These are phyloP conservation scores for Sideroxylon spinosum DNA, from an alignment of 179 eudicot species.

Conservation along the genomic window DNA sequence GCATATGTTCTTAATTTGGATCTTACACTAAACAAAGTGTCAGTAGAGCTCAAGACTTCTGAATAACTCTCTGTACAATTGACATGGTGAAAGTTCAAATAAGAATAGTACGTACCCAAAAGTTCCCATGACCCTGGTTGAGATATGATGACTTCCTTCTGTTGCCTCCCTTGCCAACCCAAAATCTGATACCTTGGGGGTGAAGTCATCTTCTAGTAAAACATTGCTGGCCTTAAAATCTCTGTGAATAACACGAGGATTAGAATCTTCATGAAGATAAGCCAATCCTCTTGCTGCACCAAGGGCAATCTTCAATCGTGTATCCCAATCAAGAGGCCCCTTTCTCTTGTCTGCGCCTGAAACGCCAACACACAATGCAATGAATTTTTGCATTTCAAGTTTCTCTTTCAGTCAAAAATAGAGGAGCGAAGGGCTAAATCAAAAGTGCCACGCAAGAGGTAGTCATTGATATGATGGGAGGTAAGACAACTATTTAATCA, in stretches of 20 bases:
- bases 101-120: conserved; percentile 62
- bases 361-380: conserved; percentile 9
- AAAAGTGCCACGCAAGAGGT: neutral
- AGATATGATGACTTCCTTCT: conserved; percentile 82
- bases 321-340: conserved; percentile 91
- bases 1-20: too few relatives aligned
- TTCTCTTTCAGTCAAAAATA: neutral
- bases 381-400: neutral
- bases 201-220: conserved; percentile 77
- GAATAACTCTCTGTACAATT: neutral
- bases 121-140: conserved; percentile 97
- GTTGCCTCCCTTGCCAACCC: conserved; percentile 97
- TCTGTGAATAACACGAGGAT: conserved; percentile 91
- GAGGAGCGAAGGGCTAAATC: neutral
- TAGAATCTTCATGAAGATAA: conserved; percentile 96
- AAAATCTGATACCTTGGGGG: conserved; percentile 94
- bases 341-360: conserved; percentile 59
- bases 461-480: neutral
- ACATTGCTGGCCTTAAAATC: conserved; percentile 94
- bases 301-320: conserved; percentile 89
- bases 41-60: neutral
- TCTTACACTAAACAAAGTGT: neutral
- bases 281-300: conserved; percentile 99
- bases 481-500: neutral
- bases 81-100: neutral